Evolutionary conservation across 441 rosid species (phyloP).

Genomic region (Populus hybrid): DNA sequence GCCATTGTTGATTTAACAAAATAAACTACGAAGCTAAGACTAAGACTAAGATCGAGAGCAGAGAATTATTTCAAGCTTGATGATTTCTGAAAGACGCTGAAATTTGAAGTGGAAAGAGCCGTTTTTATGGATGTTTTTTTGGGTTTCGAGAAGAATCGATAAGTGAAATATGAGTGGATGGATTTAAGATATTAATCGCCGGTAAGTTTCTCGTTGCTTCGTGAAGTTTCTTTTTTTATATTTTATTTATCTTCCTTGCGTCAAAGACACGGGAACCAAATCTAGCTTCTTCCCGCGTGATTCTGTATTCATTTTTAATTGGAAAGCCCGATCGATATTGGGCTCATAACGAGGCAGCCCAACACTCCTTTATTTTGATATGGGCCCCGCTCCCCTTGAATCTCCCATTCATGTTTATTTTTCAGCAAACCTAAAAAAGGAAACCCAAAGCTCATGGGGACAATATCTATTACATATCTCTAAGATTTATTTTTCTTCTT

Average conservation of each 20-base stretch:
- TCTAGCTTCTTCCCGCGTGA: neutral
- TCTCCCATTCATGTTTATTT: neutral
- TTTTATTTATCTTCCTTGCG: too few relatives aligned
- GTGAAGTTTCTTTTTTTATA: neutral
- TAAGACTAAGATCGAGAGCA: neutral
- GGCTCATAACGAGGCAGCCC: neutral
- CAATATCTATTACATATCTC: too few relatives aligned
- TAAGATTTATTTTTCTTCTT: too few relatives aligned
- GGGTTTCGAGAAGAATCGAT: conserved; percentile 21
- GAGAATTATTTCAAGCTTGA: neutral
- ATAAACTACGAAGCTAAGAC: neutral
- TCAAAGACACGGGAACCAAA: too few relatives aligned
- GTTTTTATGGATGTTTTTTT: neutral
- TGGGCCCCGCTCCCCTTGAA: neutral
- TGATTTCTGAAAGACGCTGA: too few relatives aligned
- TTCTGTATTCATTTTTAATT: neutral
- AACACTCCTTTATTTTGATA: neutral
- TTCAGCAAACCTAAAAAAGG: neutral
- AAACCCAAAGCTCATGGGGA: neutral
- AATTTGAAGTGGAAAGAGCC: neutral
- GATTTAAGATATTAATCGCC: neutral
- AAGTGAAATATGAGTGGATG: neutral
- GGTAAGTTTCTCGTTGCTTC: neutral
- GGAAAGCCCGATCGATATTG: neutral
- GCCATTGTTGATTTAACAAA: conserved; percentile 21